Base-by-base conservation (phyloP, 2,329 filamentous ascomycete genomes). In the Aureobasidium melanogenum region DNA sequence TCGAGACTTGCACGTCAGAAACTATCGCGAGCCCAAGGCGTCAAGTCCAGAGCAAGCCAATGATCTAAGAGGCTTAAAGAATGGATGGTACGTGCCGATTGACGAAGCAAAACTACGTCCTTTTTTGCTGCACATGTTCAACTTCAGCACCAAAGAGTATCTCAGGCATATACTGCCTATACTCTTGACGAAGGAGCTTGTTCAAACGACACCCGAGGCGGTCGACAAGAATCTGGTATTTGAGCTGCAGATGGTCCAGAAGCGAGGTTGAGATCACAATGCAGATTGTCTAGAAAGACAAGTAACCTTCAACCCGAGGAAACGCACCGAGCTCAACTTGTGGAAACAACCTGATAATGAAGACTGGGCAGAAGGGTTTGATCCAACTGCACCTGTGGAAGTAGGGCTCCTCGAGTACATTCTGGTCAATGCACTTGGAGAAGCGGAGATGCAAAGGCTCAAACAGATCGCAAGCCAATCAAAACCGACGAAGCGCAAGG, bases 101-200 rank as follows among this genome's bases (percentile, higher is more conserved):
- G 65, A 76, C 36, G 71, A 76, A 50, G 36, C 59, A 0, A 69
- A 72, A 32, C 68, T 77, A 0, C 68, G 76, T 0, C 61, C 67
- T 3, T 64, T 74, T 1, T 69, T 75, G 5, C 70, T 69, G 5
- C 62, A 68, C 5, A 63, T 65, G 2, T 76, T 77, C 65, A 74
- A 77, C 44, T 72, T 77, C 15, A 69, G 66, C 63, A 73, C 73
- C 1, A 69, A 67, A 43, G 63, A 65, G 1, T 77, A 74, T 43
- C 66, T 77, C 64, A 73, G 73, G 28, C 72, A 74, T 63, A 63
- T 78, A 15, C 69, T 66, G 0, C 73, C 74, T 0, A 63, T 76
- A 0, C 67, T 77, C 5, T 67, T 78, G 15, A 68, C 68, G 2
- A 67, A 66, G 38, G 57, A 63, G 19, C 63, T 68, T 6, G 62